Base-by-base conservation (phyloP, 2,329 filamentous ascomycete genomes). In the Onygena corvina region DNA sequence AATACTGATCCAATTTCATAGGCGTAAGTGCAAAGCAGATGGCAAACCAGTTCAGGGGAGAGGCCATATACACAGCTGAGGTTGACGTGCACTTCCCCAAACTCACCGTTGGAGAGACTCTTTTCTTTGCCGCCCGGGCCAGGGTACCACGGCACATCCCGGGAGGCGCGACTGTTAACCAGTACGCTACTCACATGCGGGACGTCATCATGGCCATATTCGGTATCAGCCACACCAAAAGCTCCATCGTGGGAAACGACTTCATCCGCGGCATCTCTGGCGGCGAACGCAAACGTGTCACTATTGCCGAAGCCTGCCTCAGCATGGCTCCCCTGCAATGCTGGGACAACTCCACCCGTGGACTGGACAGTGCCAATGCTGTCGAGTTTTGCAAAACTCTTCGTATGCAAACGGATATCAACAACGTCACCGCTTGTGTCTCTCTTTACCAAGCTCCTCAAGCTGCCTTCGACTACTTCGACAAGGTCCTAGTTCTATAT, bases 51-150 rank as follows among this genome's bases (percentile, higher is more conserved):
- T 93, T 86, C 63, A 77, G 86, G 23, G 86, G 86, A 46, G 86
- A 94, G 67, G 82, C 84, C 1, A 71, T 86, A 9, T 89, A 90
- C 62, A 87, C 86, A 56, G 81, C 86, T 11, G 85, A 90, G 66
- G 79, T 82, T 23, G 83, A 87, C 60, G 73, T 82, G 23, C 84
- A 89, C 60, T 89, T 87, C 54, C 80, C 84, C 0, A 81, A 84
- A n/a, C 68, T 92, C 18, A 86, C 81, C 0, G 83, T 89, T 8
- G 79, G 81, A 1, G 75, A 86, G 55, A 90, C 84, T 0, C 70
- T 90, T 0, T 73, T 78, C 46, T 89, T 89, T 60, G 85, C 85
- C 0, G 74, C 84, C 1, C 76, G 80, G 46, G 79, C 80, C 0
- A 73, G 82, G 47, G 27, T 11, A 29, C 27, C 27, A 29, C 27